These are phyloP conservation scores for Artomyces pyxidatus DNA, from an alignment of 768 basidiomycete species.

Conservation along the genomic window DNA sequence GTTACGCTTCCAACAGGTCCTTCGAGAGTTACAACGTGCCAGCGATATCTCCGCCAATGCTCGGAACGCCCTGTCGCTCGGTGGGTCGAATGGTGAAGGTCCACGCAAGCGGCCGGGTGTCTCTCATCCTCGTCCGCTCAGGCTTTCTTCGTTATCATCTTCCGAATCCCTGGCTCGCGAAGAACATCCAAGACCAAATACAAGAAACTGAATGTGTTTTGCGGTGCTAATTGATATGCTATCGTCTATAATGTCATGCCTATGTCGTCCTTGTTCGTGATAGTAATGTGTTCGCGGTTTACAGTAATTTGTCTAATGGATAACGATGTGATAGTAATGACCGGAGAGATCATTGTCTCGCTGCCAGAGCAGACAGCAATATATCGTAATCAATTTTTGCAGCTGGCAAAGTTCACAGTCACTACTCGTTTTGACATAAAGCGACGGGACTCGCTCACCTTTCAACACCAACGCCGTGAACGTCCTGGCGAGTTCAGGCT, in stretches of 20 bases:
- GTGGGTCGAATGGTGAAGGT: background rate
- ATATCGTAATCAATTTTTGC: conserved; percentile 62
- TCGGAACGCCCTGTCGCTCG: background rate
- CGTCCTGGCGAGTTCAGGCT: conserved; percentile 53
- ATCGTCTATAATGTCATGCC: background rate
- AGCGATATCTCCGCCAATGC: conserved; percentile 2
- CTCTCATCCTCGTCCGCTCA: conserved; percentile 10
- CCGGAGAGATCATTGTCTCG: conserved; percentile 18
- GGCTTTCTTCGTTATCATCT: conserved; percentile 13
- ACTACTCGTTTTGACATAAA: background rate
- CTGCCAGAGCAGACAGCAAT: conserved; percentile 48
- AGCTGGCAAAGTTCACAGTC: conserved; percentile 27
- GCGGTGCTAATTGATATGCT: background rate
- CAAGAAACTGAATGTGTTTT: background rate
- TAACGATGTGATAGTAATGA: background rate
- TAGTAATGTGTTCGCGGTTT: no score
- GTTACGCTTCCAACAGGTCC: conserved; percentile 53
- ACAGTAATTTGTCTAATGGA: no score
- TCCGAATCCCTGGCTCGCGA: conserved; percentile 9
- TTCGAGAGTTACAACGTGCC: conserved; percentile 41
- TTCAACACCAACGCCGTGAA: conserved; percentile 69
- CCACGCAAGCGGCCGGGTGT: background rate
- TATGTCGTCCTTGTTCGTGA: no score
- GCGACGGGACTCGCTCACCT: conserved; percentile 35
- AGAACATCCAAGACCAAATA: background rate